Percentiles rank a stretch among this genome's conserved stretches.
Evolutionary conservation across 768 basidiomycete genomes (phyloP).

Genomic region (Tricholoma saponaceum): DNA sequence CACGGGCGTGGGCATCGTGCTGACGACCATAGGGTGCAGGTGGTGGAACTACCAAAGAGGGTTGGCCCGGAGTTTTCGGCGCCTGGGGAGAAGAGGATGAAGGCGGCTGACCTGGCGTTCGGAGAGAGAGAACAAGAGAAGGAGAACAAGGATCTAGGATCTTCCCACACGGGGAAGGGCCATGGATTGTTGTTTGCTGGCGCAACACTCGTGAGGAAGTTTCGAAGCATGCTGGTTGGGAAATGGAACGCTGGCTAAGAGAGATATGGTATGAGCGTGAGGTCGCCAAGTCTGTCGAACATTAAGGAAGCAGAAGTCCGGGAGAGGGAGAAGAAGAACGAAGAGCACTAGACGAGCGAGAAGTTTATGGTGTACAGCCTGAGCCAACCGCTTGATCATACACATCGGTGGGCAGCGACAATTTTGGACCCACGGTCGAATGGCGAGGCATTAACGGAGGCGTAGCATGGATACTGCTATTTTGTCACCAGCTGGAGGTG

Average conservation of each 20-base stretch:
- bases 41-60: conserved; percentile 45
- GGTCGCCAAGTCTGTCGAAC: conserved; percentile 33
- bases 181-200: conserved; percentile 47
- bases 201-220: conserved; percentile 72
- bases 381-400: conserved; percentile 54
- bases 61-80: conserved; percentile 61
- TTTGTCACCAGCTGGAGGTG: conserved; percentile 23
- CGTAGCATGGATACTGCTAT: conserved; percentile 73
- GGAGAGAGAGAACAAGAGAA: conserved; percentile 28
- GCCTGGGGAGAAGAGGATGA: conserved; percentile 46
- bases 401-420: conserved; percentile 75
- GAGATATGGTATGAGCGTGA: no score
- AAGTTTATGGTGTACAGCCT: conserved; percentile 34
- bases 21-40: conserved; percentile 38
- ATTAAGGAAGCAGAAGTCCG: conserved; percentile 28
- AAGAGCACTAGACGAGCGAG: conserved; percentile 8
- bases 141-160: conserved; percentile 25
- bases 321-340: conserved; percentile 22
- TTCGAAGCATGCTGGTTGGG: conserved; percentile 64
- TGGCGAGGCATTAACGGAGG: conserved; percentile 65
- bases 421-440: conserved; percentile 66
- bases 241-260: conserved; percentile 40
- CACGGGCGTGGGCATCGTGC: conserved; percentile 29
- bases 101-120: conserved; percentile 18
- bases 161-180: conserved; percentile 21